Conservation (phyloP, 257 asterid genomes). For the Fraxinus excelsior region DNA sequence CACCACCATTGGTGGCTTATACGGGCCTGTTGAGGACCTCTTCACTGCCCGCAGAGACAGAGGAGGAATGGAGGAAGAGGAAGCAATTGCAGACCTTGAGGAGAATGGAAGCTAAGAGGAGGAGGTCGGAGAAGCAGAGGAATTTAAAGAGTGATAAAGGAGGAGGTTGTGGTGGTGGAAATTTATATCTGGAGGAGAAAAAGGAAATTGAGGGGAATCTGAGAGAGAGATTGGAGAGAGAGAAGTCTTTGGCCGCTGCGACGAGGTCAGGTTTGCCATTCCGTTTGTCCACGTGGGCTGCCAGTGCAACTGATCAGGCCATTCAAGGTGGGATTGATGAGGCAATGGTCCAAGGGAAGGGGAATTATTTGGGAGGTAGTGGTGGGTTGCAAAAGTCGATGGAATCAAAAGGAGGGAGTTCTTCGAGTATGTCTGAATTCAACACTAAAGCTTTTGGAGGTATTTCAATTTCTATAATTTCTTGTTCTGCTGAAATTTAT, state of each 20-base stretch:
- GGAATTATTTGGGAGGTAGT: conserved; percentile 33
- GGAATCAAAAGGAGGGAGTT: conserved; percentile 81
- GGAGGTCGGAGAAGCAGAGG: conserved; percentile 88
- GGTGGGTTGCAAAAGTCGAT: conserved; percentile 44
- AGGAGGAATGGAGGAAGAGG: conserved; percentile 95
- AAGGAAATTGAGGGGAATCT: conserved; percentile 65
- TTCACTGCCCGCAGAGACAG: conserved; percentile 85
- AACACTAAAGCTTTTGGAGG: conserved; percentile 74
- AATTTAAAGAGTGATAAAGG: conserved; percentile 43
- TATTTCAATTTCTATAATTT: conserved; percentile 23
- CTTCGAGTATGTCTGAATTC: conserved; percentile 59
- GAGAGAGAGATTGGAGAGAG: conserved; percentile 63
- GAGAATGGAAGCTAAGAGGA: conserved; percentile 92
- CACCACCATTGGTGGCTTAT: conserved; percentile 41
- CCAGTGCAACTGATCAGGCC: conserved; percentile 32
- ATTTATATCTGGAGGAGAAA: conserved; percentile 51
- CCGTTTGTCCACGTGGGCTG: conserved; percentile 36
- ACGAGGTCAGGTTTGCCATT: conserved; percentile 42
- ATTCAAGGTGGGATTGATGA: conserved; percentile 41
- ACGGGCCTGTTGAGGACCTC: conserved; percentile 62
- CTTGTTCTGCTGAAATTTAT: neutral
- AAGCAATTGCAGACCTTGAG: conserved; percentile 86
- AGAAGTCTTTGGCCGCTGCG: conserved; percentile 41
- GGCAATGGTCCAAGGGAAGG: conserved; percentile 51
- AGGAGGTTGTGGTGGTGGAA: conserved; percentile 38